Evolutionary conservation across 441 rosid species (phyloP), one percentile per base, ranked within the genome.

Genomic region (Pelargonium cotyledonis): DNA sequence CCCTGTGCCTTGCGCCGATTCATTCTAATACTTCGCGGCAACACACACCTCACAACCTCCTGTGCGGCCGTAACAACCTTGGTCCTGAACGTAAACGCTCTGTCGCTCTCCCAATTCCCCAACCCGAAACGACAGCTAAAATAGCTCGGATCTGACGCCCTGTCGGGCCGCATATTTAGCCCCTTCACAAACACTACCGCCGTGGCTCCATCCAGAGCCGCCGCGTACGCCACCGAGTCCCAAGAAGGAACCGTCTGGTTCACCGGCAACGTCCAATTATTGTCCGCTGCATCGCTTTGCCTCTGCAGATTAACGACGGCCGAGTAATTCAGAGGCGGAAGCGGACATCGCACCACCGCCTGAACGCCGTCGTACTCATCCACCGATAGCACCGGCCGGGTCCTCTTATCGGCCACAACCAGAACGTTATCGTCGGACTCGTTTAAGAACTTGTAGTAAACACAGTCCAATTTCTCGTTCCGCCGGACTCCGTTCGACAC

Each of bases 151-250:
- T 85, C 85, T 3, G 94, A 83, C 73, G 75, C 89, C 71, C 74
- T 83, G 72, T 86, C 91, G 0, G 97, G 95, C 55, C 93, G 79
- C 26, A 93, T 91, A 84, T 88, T 94, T 80, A 91, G 81, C 12
- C 99, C 99, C 65, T 94, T 94, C 9, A 72, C 94, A 62, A 94
- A 91, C 65, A 94, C 85, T 63, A 87, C 89, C 26, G 81, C 94
- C 6, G 85, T 82, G 35, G 86, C 78, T 40, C 84, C 83, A 66
- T 94, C 97, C 67, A 91, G 65, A n/a, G 76, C 79, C 0, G 96
- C 94, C 62, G 80, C 99, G 72, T 89, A 94, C 63, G 83, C 96
- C 74, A 91, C 67, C 14, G 70, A 86, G 12, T 83, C 84, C 95
- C 96, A 88, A 4, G 85, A 77, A 76, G 83, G 81, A 74, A 84